These are phyloP conservation scores for Priceomyces haplophilus DNA, from an alignment of 805 yeast genomes.

Conservation along the genomic window DNA sequence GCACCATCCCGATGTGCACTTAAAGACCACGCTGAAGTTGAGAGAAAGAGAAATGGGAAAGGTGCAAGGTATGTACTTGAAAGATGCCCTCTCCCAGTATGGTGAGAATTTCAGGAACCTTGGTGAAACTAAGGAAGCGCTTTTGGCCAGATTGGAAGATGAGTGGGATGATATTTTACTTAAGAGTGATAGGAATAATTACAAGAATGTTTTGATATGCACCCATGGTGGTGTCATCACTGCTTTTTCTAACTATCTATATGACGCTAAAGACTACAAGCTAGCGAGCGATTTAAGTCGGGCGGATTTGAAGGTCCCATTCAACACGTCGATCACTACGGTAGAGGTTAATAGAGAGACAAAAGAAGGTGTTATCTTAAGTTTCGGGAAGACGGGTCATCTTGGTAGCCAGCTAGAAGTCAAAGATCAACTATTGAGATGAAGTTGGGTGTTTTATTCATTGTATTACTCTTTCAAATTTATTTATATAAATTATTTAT, in stretches of 20 bases:
- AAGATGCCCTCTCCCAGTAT: slow-evolving; percentile 60
- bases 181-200: slow-evolving; percentile 28
- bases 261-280: slow-evolving; percentile 34
- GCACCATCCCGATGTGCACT: slow-evolving; percentile 13
- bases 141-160: slow-evolving; percentile 46
- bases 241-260: slow-evolving; percentile 51
- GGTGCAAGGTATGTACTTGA: slow-evolving; percentile 69
- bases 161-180: slow-evolving; percentile 46
- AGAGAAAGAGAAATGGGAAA: slow-evolving; percentile 77
- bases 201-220: slow-evolving; percentile 55
- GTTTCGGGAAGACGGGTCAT: slow-evolving; percentile 68
- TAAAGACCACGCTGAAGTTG: slow-evolving; percentile 39
- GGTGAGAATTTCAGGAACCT: slow-evolving; percentile 59
- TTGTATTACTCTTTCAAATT: neutral
- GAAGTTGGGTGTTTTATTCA: slow-evolving; percentile 5
- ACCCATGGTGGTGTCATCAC: slow-evolving; percentile 84
- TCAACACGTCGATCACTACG: slow-evolving; percentile 70
- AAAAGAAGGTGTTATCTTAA: slow-evolving; percentile 43
- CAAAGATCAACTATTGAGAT: slow-evolving; percentile 47
- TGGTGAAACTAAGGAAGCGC: slow-evolving; percentile 56
- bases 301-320: slow-evolving; percentile 55
- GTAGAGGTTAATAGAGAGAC: slow-evolving; percentile 50
- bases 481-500: slow-evolving; percentile 1
- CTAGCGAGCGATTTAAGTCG: slow-evolving; percentile 38
- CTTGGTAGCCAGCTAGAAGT: slow-evolving; percentile 55